These are phyloP conservation scores for Lentinula sp. DNA, from an alignment of 768 basidiomycete species.

Conservation along the genomic window DNA sequence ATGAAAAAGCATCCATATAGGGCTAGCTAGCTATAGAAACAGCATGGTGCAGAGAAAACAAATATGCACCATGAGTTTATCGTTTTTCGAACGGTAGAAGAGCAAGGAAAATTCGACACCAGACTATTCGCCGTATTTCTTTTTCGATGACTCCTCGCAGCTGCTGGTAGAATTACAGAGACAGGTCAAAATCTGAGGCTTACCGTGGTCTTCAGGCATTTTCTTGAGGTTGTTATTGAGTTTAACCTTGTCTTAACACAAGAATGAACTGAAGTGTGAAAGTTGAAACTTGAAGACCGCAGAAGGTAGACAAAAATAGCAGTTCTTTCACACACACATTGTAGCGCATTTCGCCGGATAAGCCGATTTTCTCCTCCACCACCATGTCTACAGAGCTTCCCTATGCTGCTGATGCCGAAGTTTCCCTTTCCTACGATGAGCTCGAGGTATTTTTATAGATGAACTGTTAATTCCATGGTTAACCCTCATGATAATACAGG, in stretches of 20 bases:
- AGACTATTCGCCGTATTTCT: neutral
- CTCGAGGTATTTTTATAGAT: constrained; percentile 55
- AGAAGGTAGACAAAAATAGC: neutral
- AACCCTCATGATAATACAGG: constrained; percentile 36
- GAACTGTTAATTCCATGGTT: neutral
- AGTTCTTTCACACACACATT: neutral
- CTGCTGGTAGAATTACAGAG: constrained; percentile 3
- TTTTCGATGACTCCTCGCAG: neutral
- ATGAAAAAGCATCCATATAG: constrained; percentile 23
- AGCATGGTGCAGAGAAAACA: constrained; percentile 47
- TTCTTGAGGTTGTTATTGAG: neutral
- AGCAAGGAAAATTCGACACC: neutral
- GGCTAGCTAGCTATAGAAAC: constrained; percentile 64
- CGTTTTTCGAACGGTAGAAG: constrained; percentile 28
- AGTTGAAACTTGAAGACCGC: neutral
- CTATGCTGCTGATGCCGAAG: constrained; percentile 92
- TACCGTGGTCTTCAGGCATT: constrained; percentile 51
- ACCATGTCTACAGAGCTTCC: constrained; percentile 78
- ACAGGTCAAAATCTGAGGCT: constrained; percentile 23
- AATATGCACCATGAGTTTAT: constrained; percentile 62
- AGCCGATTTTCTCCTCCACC: neutral
- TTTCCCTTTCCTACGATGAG: constrained; percentile 85
- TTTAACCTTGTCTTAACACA: too few relatives aligned
- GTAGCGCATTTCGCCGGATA: neutral
- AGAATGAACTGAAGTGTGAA: neutral